Conservation (phyloP, 2,329 filamentous ascomycete species). For the Penicillium sclerotigenum region DNA sequence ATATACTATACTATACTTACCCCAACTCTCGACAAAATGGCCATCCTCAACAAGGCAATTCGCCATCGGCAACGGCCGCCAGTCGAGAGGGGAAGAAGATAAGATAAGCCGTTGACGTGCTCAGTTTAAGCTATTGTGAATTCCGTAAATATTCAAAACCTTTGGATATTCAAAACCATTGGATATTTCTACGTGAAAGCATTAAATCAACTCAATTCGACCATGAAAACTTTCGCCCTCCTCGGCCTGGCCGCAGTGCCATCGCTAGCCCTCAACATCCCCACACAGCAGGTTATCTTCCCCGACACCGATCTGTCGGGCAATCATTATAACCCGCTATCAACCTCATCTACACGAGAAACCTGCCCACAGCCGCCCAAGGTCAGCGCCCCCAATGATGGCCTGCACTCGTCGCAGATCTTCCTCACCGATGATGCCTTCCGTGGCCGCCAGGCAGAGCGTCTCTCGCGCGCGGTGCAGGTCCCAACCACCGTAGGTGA, state of each 20-base stretch:
- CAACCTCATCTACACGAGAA: constrained; percentile 11
- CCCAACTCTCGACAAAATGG: constrained; percentile 17
- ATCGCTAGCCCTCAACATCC: constrained; percentile 26
- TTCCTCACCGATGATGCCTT: constrained; percentile 32
- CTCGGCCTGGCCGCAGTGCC: constrained; percentile 19
- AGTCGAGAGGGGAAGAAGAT: constrained; percentile 23
- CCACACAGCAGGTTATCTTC: constrained; percentile 26
- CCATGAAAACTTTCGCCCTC: constrained; percentile 18
- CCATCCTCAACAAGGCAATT: constrained; percentile 14
- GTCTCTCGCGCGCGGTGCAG: constrained; percentile 56
- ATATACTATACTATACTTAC: constrained; percentile 8
- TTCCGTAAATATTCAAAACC: neutral
- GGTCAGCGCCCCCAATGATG: constrained; percentile 27
- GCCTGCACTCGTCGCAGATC: constrained; percentile 26
- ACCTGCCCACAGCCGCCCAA: constrained; percentile 33
- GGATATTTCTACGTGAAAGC: neutral
- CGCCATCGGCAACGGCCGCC: constrained; percentile 15
- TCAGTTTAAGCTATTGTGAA: neutral
- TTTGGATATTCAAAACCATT: neutral
- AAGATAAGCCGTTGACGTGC: constrained; percentile 13
- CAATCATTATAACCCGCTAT: neutral
- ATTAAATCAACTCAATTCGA: neutral
- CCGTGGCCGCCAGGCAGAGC: constrained; percentile 43
- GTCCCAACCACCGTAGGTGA: constrained; percentile 48
- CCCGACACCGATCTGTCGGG: neutral